Base-by-base conservation (phyloP, 192 early-diverging fungal species). In the Coemansia sp. region DNA sequence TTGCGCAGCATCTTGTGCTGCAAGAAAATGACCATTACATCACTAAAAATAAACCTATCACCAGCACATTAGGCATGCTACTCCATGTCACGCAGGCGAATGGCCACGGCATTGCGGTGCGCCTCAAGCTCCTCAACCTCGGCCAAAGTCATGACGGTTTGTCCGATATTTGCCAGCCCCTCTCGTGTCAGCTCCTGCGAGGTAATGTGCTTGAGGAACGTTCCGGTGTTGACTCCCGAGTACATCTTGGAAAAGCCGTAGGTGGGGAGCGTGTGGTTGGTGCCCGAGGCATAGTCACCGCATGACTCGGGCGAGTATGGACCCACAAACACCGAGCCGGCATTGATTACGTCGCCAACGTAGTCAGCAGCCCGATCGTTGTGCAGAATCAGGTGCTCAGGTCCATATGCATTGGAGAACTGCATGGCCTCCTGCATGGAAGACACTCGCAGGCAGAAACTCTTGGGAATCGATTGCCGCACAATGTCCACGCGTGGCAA, bases 241-340 rank as follows among this genome's bases (percentile, higher is more conserved):
- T 99, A 97, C 92, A 97, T 98, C 52, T 87, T 80, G 16, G 97
- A 89, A 72, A 94, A 99, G 26, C 97, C 97, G 64, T 99, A 99
- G 1, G 96, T 98, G 14, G 97, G 97, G 56, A 99, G 78, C 3
- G 97, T 99, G 80, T 99, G 97, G 83, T 98, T 99, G 14, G 97
- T 99, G 43, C 97, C 97, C 0, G 93, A 96, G 4, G 97, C 97
- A 76, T 99, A 99, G 71, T 99, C 97, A 50, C 97, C 97, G 60
- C 94, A 96, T 58, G 90, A 91, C 71, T 98, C 97, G 9, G 97
- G 94, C 23, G 95, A 93, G 67, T 88, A 99, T 48, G 81, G 83
- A 0, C 97, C 97, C 39, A 99, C 91, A 87, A 99, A 99, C 38
- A 99, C 93, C 53, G 87, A 90, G 16, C 97, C 97, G 15, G 97